Base-by-base conservation (phyloP, 371 early-diverging fungal species). In the Mucor velutinosus region DNA sequence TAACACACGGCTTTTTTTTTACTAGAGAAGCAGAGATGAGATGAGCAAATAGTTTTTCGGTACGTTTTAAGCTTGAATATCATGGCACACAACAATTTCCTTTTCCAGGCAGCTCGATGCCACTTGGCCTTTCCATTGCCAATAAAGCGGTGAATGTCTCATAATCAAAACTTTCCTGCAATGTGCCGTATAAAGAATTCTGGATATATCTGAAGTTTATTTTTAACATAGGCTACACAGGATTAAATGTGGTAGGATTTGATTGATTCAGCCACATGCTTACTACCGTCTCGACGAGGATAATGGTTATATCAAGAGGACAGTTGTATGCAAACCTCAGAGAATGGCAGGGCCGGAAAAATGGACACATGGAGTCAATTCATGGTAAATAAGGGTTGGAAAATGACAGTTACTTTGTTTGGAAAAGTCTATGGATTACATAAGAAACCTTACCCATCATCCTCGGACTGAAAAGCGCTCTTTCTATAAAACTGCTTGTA, bases 371-470 rank as follows among this genome's bases (percentile, higher is more conserved):
- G 49, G n/a, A 49, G 11, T 6, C 0, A 23, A 4, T 53, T 19
- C 11, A 25, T 53, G 15, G 25, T 27, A 25, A 53, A 27, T 12
- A 57, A 29, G 57, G 32, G 57, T 29, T 58, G n/a, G 35, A 25
- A 39, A 47, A 62, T 60, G 65, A 63, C 53, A 69, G 69, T 60
- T 64, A 15, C 69, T 69, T 33, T 60, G 56, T 64, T 64, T 60
- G 64, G 69, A 39, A 64, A 64, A 53, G 60, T 64, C 60, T 33
- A 29, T 53, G 21, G 66, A 66, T 66, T 66, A 66, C 65, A 14
- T 65, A 65, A 65, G 65, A 30, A 35, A 64, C 17, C 45, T 21
- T 47, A 19, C 45, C 33, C 33, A 33, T 33, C n/a, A 64, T 45
- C 55, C 55, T 33, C 25, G 53, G 30, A 30, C 60, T 66, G 58